Conservation (phyloP, 2,329 filamentous ascomycete species). For the Microcera coccophila region DNA sequence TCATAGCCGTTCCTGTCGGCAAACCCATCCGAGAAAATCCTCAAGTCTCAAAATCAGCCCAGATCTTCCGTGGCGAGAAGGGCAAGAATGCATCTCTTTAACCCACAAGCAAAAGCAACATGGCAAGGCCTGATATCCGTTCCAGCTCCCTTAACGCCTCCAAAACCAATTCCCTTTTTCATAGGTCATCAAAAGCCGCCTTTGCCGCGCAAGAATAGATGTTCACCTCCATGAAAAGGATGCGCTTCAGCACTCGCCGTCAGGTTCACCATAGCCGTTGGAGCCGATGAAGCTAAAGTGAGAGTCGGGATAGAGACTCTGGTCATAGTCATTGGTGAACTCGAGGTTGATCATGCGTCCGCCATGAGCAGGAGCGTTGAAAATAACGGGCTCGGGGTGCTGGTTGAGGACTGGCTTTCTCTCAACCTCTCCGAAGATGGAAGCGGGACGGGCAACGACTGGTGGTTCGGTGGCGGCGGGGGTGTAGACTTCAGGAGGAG, state of each 20-base stretch:
- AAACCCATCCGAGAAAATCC: too few species aligned
- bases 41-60: background rate
- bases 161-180: constrained; percentile 1
- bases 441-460: constrained; percentile 3
- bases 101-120: background rate
- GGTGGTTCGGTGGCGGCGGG: constrained; percentile 2
- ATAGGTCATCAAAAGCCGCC: background rate
- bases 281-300: background rate
- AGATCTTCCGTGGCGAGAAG: background rate
- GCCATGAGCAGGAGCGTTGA: background rate
- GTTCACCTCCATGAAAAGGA: background rate
- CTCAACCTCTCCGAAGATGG: constrained; percentile 24
- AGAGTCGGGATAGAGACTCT: background rate
- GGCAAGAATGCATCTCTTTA: background rate
- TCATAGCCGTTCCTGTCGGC: too few species aligned
- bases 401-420: constrained; percentile 8
- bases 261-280: too few species aligned
- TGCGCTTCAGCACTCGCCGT: constrained; percentile 35
- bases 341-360: too few species aligned
- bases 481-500: constrained; percentile 15
- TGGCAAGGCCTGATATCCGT: background rate
- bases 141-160: constrained; percentile 1
- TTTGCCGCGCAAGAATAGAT: background rate
- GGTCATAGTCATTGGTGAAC: too few species aligned
- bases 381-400: background rate